These are phyloP conservation scores for Cryptosporidium tyzzeri DNA, from an alignment of 169 alveolate genomes.

Conservation along the genomic window DNA sequence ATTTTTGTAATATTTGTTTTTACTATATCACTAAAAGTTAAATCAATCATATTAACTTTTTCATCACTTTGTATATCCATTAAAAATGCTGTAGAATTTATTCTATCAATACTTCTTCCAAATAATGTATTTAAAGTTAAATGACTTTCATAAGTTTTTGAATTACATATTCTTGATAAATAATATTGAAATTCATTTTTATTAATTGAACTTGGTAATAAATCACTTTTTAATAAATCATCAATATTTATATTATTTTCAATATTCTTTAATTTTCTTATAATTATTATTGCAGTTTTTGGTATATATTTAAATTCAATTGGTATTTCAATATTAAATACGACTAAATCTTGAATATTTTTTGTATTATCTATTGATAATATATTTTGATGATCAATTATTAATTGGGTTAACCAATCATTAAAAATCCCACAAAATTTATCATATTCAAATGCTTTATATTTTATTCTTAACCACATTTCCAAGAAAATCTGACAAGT, in stretches of 20 bases:
- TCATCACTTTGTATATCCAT: conserved; percentile 54
- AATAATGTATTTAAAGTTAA: conserved; percentile 60
- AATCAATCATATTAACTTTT: conserved; percentile 48
- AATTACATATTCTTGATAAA: conserved; percentile 54
- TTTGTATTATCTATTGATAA: neutral
- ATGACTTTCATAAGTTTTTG: conserved; percentile 61
- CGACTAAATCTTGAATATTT: conserved; percentile 5
- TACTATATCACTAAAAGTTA: conserved; percentile 57
- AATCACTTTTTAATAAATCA: conserved; percentile 32
- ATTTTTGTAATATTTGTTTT: conserved; percentile 54
- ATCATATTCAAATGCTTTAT: conserved; percentile 21
- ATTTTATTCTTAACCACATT: conserved; percentile 66
- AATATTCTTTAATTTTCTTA: conserved; percentile 12
- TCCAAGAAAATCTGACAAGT: conserved; percentile 21
- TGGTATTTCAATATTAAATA: conserved; percentile 38
- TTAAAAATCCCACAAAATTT: neutral
- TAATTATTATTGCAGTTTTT: conserved; percentile 42
- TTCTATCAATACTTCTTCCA: conserved; percentile 36
- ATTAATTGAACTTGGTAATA: conserved; percentile 53
- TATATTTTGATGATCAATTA: neutral
- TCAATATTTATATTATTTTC: neutral
- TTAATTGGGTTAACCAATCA: conserved; percentile 10
- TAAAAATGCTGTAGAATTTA: conserved; percentile 36
- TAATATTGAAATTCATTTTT: conserved; percentile 52
- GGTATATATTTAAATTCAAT: conserved; percentile 55